Base-by-base conservation (phyloP, 331 rosid species). In the Quercus tomentella region DNA sequence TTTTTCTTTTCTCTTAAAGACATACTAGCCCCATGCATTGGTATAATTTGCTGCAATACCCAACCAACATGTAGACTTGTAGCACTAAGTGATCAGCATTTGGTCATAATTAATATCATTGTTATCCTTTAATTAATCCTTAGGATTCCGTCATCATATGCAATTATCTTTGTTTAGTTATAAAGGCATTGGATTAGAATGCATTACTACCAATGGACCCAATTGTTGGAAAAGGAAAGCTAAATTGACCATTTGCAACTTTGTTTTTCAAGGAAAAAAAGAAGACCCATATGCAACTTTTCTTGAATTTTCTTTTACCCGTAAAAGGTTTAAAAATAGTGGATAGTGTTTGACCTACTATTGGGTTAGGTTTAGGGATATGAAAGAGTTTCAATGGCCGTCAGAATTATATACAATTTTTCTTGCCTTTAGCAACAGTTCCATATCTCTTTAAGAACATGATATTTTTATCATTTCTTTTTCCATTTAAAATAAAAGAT, bases 321-420 rank as follows among this genome's bases (percentile, higher is more conserved):
- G 22, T 37, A 33, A 76, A 63, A 69, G 33, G 31, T 52, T 45
- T 10, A 22, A 55, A 37, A 70, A 30, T 51, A 30, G 52, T 65
- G 4, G 72, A 14, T 56, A 82, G 76, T 70, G 67, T 80, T 83
- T 85, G 89, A 82, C 87, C 81, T 82, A 77, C 37, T 77, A 74
- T 73, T 56, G 79, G 31, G 33, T 58, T 70, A 56, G 31, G 43
- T 17, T 37, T 41, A 56, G 77, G 55, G 14, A 41, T 41, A 70
- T 28, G n/a, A 79, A 22, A 33, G 85, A 56, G 18, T 16, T 55
- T 55, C 74, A 70, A 61, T 76, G 84, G 65, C 66, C 74, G 14
- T 28, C 60, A 25, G 45, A 52, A 37, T 31, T 26, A 4, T 14
- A 66, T 51, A 4, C 49, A 77, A 15, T 73, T 56, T 22, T 26